These are phyloP conservation scores for Rheum nobile DNA, from an alignment of 148 eudicot species.

Conservation along the genomic window DNA sequence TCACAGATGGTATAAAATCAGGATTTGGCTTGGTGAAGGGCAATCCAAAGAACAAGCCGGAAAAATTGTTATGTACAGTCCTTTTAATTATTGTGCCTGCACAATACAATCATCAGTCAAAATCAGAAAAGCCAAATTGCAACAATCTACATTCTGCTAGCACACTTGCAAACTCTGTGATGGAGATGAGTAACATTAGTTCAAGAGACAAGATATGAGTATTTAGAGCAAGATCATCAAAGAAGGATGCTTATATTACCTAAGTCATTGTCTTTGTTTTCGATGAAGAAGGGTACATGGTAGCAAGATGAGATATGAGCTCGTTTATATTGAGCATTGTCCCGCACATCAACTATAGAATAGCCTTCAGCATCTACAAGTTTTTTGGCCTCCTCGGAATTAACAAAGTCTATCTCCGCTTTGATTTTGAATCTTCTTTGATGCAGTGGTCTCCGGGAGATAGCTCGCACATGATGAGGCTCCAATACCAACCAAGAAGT, in stretches of 20 bases:
- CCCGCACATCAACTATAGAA: conserved; percentile 71
- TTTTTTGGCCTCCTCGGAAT: conserved; percentile 73
- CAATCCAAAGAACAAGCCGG: conserved; percentile 80
- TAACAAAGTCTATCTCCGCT: conserved; percentile 60
- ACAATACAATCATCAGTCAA: conserved; percentile 7
- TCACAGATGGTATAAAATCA: conserved; percentile 71
- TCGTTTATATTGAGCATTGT: conserved; percentile 52
- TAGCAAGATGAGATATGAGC: conserved; percentile 79
- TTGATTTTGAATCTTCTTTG: conserved; percentile 31
- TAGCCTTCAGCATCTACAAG: conserved; percentile 62
- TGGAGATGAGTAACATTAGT: background rate
- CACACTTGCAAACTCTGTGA: background rate
- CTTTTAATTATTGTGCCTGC: conserved; percentile 78
- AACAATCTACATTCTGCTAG: too few relatives aligned
- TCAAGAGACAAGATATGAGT: background rate
- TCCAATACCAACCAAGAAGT: conserved; percentile 43
- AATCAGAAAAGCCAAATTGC: background rate
- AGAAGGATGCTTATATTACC: conserved; percentile 26
- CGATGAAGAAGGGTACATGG: conserved; percentile 80
- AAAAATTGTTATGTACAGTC: conserved; percentile 72
- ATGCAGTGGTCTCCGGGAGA: conserved; percentile 20
- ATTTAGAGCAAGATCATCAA: background rate
- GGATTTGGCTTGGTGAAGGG: conserved; percentile 88
- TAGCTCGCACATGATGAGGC: conserved; percentile 21
- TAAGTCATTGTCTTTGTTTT: conserved; percentile 69